A percentile compares a stretch with the other conserved stretches of the same genome.
These are phyloP conservation scores for Malus hybrid DNA, from an alignment of 331 rosid species.

Conservation along the genomic window DNA sequence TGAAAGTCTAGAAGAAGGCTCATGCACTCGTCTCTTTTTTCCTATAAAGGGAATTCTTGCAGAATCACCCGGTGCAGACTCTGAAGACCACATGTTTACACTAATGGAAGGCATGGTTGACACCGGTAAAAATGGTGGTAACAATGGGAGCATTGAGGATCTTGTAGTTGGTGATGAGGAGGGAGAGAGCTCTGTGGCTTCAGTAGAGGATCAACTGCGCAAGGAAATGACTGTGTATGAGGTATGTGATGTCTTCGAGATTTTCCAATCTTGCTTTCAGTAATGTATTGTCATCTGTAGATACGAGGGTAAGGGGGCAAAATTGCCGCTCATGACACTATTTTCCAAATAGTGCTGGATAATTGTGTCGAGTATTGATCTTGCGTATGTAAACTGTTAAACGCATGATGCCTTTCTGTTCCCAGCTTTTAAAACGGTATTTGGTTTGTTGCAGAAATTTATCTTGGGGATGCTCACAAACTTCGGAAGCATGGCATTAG, in stretches of 20 bases:
- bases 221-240: conserved; percentile 88
- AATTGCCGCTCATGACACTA: not conserved
- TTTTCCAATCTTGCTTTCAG: not conserved
- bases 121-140: conserved; percentile 46
- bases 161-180: conserved; percentile 80
- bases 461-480: conserved; percentile 96
- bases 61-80: conserved; percentile 50
- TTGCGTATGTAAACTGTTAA: not conserved
- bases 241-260: conserved; percentile 38
- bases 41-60: conserved; percentile 60
- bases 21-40: conserved; percentile 3
- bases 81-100: conserved; percentile 51
- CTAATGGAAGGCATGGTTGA: conserved; percentile 62
- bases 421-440: conserved; percentile 2
- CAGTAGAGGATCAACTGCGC: conserved; percentile 75
- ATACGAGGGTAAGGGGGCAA: not conserved
- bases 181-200: conserved; percentile 74
- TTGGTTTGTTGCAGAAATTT: conserved; percentile 60
- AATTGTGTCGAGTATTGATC: not conserved
- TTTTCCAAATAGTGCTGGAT: not conserved
- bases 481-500: conserved; percentile 87
- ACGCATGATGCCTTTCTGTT: not conserved
- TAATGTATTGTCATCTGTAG: not conserved
- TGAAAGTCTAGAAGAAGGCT: conserved; percentile 10
- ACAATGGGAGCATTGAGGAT: conserved; percentile 51